A percentile compares a stretch with the other conserved stretches of the same genome.
phyloP scores from a whole-genome alignment of 164 flowering plant genomes.

The Vitis amurensis region DNA sequence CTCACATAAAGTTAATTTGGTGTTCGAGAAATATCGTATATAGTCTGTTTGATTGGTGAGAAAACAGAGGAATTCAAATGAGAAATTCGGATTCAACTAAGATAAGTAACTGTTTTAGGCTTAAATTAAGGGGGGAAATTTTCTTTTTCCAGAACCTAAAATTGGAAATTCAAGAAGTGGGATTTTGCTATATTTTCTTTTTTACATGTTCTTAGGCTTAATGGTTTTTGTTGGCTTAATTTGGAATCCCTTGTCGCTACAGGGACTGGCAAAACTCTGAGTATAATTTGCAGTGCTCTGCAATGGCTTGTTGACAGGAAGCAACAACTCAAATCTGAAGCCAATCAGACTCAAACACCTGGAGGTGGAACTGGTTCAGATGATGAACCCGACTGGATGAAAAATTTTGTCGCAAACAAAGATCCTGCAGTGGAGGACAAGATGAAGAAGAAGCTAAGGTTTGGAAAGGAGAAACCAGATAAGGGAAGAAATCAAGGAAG shows the following conservation, averaged over 20 bases:
- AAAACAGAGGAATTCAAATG: too few relatives aligned
- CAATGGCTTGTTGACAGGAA: constrained; percentile 83
- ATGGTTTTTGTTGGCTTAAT: neutral
- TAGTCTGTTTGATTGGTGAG: too few relatives aligned
- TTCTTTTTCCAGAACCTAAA: neutral
- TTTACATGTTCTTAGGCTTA: neutral
- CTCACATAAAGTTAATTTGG: too few relatives aligned
- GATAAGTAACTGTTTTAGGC: too few relatives aligned
- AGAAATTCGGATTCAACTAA: too few relatives aligned
- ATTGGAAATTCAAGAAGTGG: too few relatives aligned
- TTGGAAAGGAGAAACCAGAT: constrained; percentile 9
- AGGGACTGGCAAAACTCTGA: constrained; percentile 96
- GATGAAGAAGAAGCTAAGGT: constrained; percentile 22
- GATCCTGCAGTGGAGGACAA: constrained; percentile 25
- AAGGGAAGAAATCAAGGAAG: constrained; percentile 22
- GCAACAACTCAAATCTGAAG: constrained; percentile 18
- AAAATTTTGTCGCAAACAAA: constrained; percentile 44
- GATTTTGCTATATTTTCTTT: neutral
- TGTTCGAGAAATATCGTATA: too few relatives aligned
- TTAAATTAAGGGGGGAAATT: too few relatives aligned
- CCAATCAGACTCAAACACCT: neutral
- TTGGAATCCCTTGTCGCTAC: constrained; percentile 7
- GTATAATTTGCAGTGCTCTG: constrained; percentile 90
- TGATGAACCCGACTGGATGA: constrained; percentile 96
- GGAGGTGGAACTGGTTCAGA: constrained; percentile 32